Conservation (phyloP, 176 grass and related monocot genomes). For the Zea mays region DNA sequence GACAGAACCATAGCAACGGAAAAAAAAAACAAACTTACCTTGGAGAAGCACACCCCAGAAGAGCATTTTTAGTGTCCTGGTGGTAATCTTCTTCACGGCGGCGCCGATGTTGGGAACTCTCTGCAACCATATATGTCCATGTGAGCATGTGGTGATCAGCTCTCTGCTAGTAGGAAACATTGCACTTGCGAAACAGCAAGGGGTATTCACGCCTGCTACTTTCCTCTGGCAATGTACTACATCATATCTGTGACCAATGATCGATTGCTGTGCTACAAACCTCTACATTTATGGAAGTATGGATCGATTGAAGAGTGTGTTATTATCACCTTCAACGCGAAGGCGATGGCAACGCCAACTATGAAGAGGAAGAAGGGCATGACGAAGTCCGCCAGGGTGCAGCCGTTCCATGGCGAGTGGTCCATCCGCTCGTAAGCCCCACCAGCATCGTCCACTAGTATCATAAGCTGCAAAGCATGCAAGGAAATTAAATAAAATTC, state of each 20-base stretch:
- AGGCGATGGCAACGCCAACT: slow-evolving; percentile 81
- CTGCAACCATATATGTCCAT: slow-evolving; percentile 40
- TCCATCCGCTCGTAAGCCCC: slow-evolving; percentile 72
- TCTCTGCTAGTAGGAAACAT: neutral
- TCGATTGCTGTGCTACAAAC: neutral
- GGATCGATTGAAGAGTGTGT: neutral
- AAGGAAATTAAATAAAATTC: neutral
- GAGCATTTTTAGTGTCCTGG: slow-evolving; percentile 68
- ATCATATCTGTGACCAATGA: neutral
- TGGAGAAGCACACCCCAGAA: slow-evolving; percentile 75
- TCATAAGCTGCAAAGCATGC: slow-evolving; percentile 65
- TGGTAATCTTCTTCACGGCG: slow-evolving; percentile 45
- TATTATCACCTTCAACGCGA: slow-evolving; percentile 68
- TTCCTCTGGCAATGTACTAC: neutral
- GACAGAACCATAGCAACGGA: neutral
- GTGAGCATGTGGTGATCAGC: neutral
- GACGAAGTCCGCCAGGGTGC: slow-evolving; percentile 88
- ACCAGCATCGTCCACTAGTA: slow-evolving; percentile 81
- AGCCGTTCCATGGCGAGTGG: slow-evolving; percentile 84
- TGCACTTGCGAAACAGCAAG: neutral
- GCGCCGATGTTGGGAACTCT: slow-evolving; percentile 49
- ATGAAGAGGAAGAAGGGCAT: slow-evolving; percentile 99
- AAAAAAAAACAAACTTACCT: slow-evolving; percentile 28
- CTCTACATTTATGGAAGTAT: neutral
- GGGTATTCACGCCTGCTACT: neutral